Percentiles rank a stretch among this genome's conserved stretches.
These are phyloP conservation scores for Nicotiana rustica DNA, from an alignment of 305 asterid genomes.

Conservation along the genomic window DNA sequence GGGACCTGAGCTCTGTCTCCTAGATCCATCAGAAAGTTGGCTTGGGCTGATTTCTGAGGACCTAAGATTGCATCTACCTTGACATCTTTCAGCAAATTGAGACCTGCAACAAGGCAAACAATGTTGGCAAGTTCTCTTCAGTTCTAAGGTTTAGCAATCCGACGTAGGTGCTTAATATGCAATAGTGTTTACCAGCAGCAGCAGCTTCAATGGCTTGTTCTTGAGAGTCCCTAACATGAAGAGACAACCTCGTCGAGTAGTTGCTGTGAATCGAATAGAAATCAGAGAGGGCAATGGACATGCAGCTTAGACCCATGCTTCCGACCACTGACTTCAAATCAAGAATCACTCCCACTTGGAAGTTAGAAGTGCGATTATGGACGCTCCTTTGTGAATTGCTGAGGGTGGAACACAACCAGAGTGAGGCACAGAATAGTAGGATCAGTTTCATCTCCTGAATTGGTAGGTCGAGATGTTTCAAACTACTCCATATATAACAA, in stretches of 20 bases:
- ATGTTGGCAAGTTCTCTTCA: neutral
- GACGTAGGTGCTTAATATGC: neutral
- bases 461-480: neutral
- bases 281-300: conserved; percentile 47
- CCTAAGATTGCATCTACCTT: conserved; percentile 63
- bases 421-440: conserved; percentile 29
- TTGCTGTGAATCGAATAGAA: conserved; percentile 44
- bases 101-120: conserved; percentile 47
- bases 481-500: neutral
- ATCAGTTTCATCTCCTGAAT: conserved; percentile 31
- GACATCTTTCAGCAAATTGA: conserved; percentile 47
- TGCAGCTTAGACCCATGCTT: conserved; percentile 48
- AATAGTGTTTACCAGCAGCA: conserved; percentile 43
- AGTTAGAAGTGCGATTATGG: conserved; percentile 18
- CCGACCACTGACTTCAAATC: conserved; percentile 47
- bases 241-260: conserved; percentile 45
- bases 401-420: conserved; percentile 26
- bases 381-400: conserved; percentile 27
- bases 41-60: conserved; percentile 57
- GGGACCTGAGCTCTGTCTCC: conserved; percentile 61
- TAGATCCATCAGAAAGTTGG: conserved; percentile 55
- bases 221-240: conserved; percentile 44
- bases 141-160: neutral
- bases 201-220: conserved; percentile 48
- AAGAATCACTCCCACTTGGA: conserved; percentile 53